These are phyloP conservation scores for Cladosporium sp. DNA, from an alignment of 2,329 filamentous ascomycete species.

Conservation along the genomic window DNA sequence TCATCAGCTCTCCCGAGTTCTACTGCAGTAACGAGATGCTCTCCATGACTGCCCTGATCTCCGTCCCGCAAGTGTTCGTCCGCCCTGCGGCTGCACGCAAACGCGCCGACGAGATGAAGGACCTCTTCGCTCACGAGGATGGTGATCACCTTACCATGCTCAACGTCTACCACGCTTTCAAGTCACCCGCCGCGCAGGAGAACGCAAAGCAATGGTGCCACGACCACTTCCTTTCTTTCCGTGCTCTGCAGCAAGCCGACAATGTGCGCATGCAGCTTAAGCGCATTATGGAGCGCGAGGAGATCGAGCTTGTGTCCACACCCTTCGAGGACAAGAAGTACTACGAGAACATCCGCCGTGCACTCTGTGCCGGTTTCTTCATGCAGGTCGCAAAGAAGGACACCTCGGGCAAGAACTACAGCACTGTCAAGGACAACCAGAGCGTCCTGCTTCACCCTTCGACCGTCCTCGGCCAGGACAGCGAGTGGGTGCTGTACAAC, in stretches of 20 bases:
- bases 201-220: slow-evolving; percentile 92
- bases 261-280: slow-evolving; percentile 90
- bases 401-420: slow-evolving; percentile 82
- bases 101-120: slow-evolving; percentile 96
- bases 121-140: slow-evolving; percentile 85
- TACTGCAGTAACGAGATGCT: slow-evolving; percentile 98
- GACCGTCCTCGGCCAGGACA: slow-evolving; percentile 83
- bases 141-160: slow-evolving; percentile 95
- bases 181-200: slow-evolving; percentile 67
- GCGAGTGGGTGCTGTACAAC: slow-evolving; percentile 97
- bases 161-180: slow-evolving; percentile 98
- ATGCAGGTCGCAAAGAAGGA: slow-evolving; percentile 99
- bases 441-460: slow-evolving; percentile 90
- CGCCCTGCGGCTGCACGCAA: slow-evolving; percentile 83
- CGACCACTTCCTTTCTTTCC: slow-evolving; percentile 89
- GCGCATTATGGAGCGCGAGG: slow-evolving; percentile 94
- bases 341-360: slow-evolving; percentile 94
- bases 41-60: slow-evolving; percentile 89
- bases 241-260: slow-evolving; percentile 87
- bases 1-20: slow-evolving; percentile 96
- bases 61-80: slow-evolving; percentile 90
- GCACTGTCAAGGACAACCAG: slow-evolving; percentile 96
- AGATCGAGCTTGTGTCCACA: slow-evolving; percentile 82
- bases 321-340: slow-evolving; percentile 95
- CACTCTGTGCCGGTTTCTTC: slow-evolving; percentile 93